Evolutionary conservation across 495 filamentous ascomycete species (phyloP).

Genomic region (Recurvomyces mirabilis): DNA sequence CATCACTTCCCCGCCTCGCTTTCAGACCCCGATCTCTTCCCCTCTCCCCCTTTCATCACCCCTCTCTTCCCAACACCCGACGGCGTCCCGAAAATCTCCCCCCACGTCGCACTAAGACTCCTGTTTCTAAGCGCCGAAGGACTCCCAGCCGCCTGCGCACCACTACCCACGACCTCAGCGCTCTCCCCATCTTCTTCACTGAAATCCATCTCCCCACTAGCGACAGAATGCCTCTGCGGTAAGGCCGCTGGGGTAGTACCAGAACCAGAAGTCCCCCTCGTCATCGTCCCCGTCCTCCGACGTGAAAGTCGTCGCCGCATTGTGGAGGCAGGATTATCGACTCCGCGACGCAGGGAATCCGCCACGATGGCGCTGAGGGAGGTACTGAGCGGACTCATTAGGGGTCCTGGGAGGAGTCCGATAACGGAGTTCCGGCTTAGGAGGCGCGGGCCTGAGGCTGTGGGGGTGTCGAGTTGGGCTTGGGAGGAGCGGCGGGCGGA

Average conservation of each 20-base stretch:
- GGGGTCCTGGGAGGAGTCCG: conserved; percentile 24
- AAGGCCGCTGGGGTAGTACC: conserved; percentile 1
- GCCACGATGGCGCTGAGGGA: conserved; percentile 35
- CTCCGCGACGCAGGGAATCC: conserved; percentile 47
- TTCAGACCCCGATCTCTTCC: neutral
- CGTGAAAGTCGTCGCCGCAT: conserved; percentile 1
- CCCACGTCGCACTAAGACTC: conserved; percentile 28
- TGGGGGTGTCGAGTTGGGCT: conserved; percentile 12
- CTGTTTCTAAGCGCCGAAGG: too few relatives aligned
- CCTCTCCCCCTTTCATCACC: neutral
- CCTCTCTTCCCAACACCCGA: too few relatives aligned
- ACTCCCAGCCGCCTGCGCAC: conserved; percentile 16
- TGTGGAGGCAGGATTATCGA: conserved; percentile 16
- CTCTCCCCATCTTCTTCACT: conserved; percentile 8
- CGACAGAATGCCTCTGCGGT: conserved; percentile 12
- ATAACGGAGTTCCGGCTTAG: conserved; percentile 22
- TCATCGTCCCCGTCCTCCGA: neutral
- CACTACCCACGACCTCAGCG: neutral
- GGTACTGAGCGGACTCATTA: conserved; percentile 25
- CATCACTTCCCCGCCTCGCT: neutral
- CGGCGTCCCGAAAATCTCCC: conserved; percentile 20
- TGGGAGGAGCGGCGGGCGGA: conserved; percentile 5
- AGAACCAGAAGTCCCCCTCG: too few relatives aligned
- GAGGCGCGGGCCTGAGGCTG: too few relatives aligned
- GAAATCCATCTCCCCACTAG: conserved; percentile 16